Conservation (phyloP, 2,329 filamentous ascomycete genomes). For the Ceratocystiopsis brevicomis region DNA sequence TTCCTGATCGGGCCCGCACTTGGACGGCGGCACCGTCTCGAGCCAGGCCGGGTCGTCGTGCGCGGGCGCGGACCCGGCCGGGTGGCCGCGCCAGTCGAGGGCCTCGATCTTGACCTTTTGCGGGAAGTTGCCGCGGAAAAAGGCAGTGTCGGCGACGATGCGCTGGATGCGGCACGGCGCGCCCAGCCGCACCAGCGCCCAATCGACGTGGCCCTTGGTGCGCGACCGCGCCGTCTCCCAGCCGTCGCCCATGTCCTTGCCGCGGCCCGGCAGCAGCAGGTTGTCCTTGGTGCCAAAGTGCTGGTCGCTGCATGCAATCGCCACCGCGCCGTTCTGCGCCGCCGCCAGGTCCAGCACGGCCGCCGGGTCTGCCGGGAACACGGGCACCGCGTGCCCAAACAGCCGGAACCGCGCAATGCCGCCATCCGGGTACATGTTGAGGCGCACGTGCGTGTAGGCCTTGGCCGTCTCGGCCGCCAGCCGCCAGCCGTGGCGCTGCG, state of each 20-base stretch:
- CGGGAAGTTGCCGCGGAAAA: conserved; percentile 70
- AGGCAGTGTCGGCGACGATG: conserved; percentile 61
- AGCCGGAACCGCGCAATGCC: conserved; percentile 67
- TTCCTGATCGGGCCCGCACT: conserved; percentile 54
- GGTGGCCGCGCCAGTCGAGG: conserved; percentile 29
- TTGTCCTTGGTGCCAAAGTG: conserved; percentile 53
- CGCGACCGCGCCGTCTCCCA: conserved; percentile 70
- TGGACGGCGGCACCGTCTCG: conserved; percentile 45
- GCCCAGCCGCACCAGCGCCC: conserved; percentile 60
- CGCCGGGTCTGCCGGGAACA: conserved; percentile 48
- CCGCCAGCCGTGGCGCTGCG: conserved; percentile 55
- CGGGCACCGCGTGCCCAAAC: conserved; percentile 56
- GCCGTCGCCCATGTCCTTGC: conserved; percentile 68
- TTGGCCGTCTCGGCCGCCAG: conserved; percentile 39
- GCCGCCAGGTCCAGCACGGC: conserved; percentile 59
- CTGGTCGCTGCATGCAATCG: conserved; percentile 59
- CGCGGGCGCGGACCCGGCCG: conserved; percentile 36
- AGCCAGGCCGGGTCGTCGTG: conserved; percentile 42
- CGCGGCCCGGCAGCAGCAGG: conserved; percentile 25
- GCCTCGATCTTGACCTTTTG: conserved; percentile 53
- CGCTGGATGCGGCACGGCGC: conserved; percentile 43
- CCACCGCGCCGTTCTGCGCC: conserved; percentile 60
- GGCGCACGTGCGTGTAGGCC: conserved; percentile 58
- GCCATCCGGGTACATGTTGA: conserved; percentile 75
- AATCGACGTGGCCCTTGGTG: conserved; percentile 54